A percentile compares a stretch with the other conserved stretches of the same genome.
Evolutionary conservation across 2,329 filamentous ascomycete genomes (phyloP).

Genomic region (Pseudopyricularia javanii): DNA sequence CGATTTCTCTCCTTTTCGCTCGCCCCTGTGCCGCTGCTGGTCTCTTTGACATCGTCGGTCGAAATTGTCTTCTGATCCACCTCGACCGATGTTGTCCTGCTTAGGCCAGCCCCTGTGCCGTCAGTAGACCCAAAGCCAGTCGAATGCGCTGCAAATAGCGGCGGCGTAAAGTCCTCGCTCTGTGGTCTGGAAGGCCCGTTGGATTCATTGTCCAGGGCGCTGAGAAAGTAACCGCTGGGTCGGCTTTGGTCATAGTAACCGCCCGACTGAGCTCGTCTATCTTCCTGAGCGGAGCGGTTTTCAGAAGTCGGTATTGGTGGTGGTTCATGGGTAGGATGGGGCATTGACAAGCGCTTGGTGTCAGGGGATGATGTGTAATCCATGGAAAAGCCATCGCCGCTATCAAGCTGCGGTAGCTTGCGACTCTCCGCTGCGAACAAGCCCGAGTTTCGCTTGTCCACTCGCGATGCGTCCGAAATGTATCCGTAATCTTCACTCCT

Average conservation of each 20-base stretch:
- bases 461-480: background rate
- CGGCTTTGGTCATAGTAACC: slow-evolving; percentile 29
- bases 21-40: slow-evolving; percentile 16
- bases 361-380: slow-evolving; percentile 23
- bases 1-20: slow-evolving; percentile 50
- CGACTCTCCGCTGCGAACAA: slow-evolving; percentile 13
- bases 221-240: slow-evolving; percentile 26
- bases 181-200: slow-evolving; percentile 28
- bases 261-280: slow-evolving; percentile 19
- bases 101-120: slow-evolving; percentile 17
- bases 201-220: slow-evolving; percentile 27
- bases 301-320: slow-evolving; percentile 32
- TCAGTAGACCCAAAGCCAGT: slow-evolving; percentile 32
- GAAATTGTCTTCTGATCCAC: slow-evolving; percentile 16
- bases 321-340: slow-evolving; percentile 35
- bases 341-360: slow-evolving; percentile 4
- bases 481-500: slow-evolving; percentile 9
- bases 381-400: slow-evolving; percentile 35
- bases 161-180: slow-evolving; percentile 31
- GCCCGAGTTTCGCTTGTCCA: background rate
- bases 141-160: slow-evolving; percentile 31
- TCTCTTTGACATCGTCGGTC: background rate
- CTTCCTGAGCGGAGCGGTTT: slow-evolving; percentile 16
- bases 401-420: slow-evolving; percentile 37
- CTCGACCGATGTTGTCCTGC: background rate